Base-by-base conservation (phyloP, 768 basidiomycete species). In the Brasilioporus rufonigricans region DNA sequence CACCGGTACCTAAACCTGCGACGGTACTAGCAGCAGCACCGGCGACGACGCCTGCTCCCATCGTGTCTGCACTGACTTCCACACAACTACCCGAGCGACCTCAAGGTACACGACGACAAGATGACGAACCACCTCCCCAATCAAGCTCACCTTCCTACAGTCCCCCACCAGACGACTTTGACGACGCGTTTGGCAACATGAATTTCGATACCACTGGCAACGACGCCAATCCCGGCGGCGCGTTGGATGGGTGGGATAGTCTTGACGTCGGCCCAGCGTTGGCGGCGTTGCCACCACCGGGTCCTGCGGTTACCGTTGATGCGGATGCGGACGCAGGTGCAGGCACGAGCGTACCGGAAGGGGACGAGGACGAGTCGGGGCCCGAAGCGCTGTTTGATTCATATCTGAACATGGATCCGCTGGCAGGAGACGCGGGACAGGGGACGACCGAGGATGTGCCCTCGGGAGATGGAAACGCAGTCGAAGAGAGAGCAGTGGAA, bases 321-420 rank as follows among this genome's bases (percentile, higher is more conserved):
- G 41, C 24, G 7, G 33, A 13, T 13, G 7, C 32, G n/a, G n/a
- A n/a, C n/a, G n/a, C n/a, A n/a, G n/a, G n/a, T n/a, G n/a, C n/a
- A 32, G n/a, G 5, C 29, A n/a, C 31, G 48, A 32, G 7, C 16
- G 45, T 21, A 5, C 48, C 43, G 12, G 64, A 41, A 10, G 23
- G 26, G 1, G 32, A 1, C 18, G 65, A 51, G 27, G 58, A 53
- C 27, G 31, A 2, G 24, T n/a, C n/a, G n/a, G 59, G 29, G 12
- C 27, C 41, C 2, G 65, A 67, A 12, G 26, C 48, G 18, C 31
- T 66, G 31, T 59, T 66, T 10, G 53, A 63, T 35, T 65, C 65
- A 43, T 68, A 57, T 48, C 24, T 68, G 38, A 63, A 68, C 23
- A 52, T 65, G 56, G 61, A 66, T 18, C 57, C 56, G 10, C 21